Base-by-base conservation (phyloP, 257 asterid genomes). In the Ligustrum vulgare region DNA sequence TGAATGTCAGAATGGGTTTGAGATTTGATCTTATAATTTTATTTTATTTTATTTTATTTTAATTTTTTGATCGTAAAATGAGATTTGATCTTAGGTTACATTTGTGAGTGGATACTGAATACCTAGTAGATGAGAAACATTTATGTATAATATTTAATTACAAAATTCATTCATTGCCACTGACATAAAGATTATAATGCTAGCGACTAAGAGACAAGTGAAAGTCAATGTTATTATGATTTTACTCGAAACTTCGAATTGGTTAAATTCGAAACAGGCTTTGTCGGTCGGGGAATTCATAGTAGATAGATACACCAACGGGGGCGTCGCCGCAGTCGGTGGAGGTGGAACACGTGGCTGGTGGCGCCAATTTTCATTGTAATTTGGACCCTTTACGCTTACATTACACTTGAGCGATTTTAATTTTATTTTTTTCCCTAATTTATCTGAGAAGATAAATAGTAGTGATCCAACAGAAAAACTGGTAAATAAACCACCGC, bases 311-410 rank as follows among this genome's bases (percentile, higher is more conserved):
- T 71, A 74, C 86, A 71, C 70, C 8, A 78, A 20, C 82, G 77
- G 81, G 49, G 85, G 79, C 85, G 85, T 75, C 80, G 84, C 88
- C 84, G 71, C 77, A 81, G 83, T 49, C 10, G 69, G 69, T 69
- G 86, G 80, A 72, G 75, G 58, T 75, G 72, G 39, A 56, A 63
- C 72, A 70, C 37, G 45, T 8, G 5, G 15, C 64, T 28, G 67
- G 39, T 67, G 58, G 62, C 79, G 49, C 56, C 72, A 9, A 71
- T 71, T 20, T 47, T 31, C n/a, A 32, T 28, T 32, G 3, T 32
- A 8, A 9, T 58, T 22, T 22, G 66, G 16, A 23, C 31, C 33
- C 33, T 22, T 58, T 58, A 22, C 31, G 66, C 32, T n/a, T n/a
- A n/a, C n/a, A n/a, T 23, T 8, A 22, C 15, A 20, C 16, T 58